phyloP scores from a whole-genome alignment of 495 filamentous ascomycete species.

The Xylaria telfairii region DNA sequence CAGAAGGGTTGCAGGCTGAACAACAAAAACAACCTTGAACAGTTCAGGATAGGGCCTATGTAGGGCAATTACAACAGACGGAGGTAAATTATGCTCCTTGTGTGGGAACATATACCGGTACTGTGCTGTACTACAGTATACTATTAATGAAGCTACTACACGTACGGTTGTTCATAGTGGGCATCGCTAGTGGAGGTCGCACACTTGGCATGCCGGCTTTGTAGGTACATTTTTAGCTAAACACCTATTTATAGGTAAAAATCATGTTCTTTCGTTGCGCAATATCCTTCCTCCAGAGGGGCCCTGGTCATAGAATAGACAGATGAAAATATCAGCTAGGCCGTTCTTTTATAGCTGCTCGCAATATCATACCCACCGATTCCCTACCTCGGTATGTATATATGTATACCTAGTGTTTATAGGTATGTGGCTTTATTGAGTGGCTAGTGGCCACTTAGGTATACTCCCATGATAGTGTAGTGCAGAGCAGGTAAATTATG shows the following conservation, averaged over 20 bases:
- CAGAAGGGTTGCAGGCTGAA: background rate
- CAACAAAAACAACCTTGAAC: no score
- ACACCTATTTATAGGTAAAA: background rate
- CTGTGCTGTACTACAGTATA: no score
- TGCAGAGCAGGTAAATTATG: background rate
- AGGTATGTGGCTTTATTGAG: background rate
- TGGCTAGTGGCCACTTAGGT: no score
- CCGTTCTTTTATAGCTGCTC: no score
- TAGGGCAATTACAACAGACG: background rate
- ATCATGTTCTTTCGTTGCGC: background rate
- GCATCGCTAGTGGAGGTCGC: background rate
- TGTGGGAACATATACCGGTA: no score
- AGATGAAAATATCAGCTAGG: no score
- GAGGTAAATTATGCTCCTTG: background rate
- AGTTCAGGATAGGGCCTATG: background rate
- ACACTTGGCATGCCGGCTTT: background rate
- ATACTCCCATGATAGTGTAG: no score
- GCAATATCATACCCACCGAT: no score
- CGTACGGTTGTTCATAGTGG: background rate
- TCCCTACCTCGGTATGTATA: no score
- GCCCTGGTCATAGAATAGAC: no score
- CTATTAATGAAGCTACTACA: background rate
- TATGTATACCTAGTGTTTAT: background rate
- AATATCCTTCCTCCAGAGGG: no score
- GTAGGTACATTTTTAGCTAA: background rate